These are phyloP conservation scores for Fusarium sp. DNA, from an alignment of 2,329 filamentous ascomycete genomes.

Conservation along the genomic window DNA sequence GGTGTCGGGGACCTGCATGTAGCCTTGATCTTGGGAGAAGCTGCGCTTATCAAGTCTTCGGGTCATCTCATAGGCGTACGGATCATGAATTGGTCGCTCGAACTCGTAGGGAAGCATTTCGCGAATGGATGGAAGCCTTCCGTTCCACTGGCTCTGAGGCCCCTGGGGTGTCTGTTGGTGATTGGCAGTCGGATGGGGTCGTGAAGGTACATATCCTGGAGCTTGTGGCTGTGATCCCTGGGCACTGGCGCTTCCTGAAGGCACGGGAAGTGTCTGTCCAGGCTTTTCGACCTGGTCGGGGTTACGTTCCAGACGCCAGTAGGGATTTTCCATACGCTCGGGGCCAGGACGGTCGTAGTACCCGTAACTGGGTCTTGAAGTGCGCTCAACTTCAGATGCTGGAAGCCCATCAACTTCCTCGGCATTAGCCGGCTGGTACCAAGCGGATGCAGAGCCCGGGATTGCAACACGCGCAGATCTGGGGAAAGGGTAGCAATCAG, in stretches of 20 bases:
- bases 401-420: background rate
- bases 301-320: conserved; percentile 1
- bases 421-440: background rate
- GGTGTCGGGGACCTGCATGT: background rate
- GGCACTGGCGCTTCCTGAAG: background rate
- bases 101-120: conserved; percentile 23
- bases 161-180: background rate
- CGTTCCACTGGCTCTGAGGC: background rate
- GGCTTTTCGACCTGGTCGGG: background rate
- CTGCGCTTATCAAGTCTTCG: conserved; percentile 7
- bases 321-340: background rate
- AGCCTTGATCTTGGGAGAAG: background rate
- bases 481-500: background rate
- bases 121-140: conserved; percentile 23
- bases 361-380: background rate
- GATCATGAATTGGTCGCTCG: background rate
- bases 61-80: background rate
- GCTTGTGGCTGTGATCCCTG: background rate
- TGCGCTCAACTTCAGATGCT: background rate
- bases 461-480: background rate
- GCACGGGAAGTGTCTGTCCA: background rate
- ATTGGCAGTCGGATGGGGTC: background rate
- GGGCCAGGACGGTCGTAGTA: background rate
- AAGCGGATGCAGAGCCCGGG: background rate
- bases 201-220: background rate